phyloP scores from a whole-genome alignment of 495 filamentous ascomycete species.

The Aspergillus mulundensis region DNA sequence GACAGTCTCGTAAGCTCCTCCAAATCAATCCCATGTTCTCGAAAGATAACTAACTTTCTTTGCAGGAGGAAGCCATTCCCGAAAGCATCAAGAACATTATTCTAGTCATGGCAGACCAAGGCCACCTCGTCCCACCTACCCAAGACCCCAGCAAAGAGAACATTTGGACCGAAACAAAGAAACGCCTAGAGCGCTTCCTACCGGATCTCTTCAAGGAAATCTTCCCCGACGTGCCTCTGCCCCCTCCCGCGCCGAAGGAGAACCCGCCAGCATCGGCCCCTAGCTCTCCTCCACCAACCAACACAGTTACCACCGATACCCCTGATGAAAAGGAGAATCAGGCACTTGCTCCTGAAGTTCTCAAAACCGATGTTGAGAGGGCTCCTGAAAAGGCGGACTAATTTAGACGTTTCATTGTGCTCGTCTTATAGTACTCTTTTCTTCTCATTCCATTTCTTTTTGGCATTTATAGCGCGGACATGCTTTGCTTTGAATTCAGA shows the following conservation, averaged over 20 bases:
- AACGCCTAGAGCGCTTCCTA: conserved; percentile 83
- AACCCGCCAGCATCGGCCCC: background rate
- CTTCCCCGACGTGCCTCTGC: conserved; percentile 33
- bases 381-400: background rate
- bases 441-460: conserved; percentile 1
- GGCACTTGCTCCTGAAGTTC: background rate
- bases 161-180: conserved; percentile 70
- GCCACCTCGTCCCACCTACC: conserved; percentile 69
- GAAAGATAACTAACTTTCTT: background rate
- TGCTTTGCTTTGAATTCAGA: background rate
- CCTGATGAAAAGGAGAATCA: conserved; percentile 4
- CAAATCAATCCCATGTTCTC: background rate
- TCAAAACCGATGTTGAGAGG: background rate
- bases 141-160: conserved; percentile 41
- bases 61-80: conserved; percentile 86
- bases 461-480: conserved; percentile 22
- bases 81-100: conserved; percentile 96
- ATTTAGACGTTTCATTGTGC: background rate
- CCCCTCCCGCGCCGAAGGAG: conserved; percentile 2
- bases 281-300: background rate
- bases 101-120: conserved; percentile 89
- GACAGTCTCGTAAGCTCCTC: conserved; percentile 63
- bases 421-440: background rate
- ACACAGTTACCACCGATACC: background rate
- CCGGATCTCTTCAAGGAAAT: conserved; percentile 62